A percentile compares a stretch with the other conserved stretches of the same genome.
These are phyloP conservation scores for Rhizopogon vinicolor DNA, from an alignment of 768 basidiomycete genomes.

Conservation along the genomic window DNA sequence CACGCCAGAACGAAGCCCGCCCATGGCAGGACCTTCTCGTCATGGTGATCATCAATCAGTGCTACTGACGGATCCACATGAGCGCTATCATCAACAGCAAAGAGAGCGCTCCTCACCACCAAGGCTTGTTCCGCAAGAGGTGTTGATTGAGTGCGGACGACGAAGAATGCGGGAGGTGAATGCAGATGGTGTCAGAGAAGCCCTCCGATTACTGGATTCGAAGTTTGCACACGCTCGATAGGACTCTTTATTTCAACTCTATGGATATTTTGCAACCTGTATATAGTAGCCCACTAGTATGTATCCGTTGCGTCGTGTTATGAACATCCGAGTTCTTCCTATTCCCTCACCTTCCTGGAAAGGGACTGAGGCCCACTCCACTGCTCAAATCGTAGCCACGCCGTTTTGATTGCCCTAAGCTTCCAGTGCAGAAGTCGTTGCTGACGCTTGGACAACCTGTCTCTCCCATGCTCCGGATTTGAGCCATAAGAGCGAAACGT, in stretches of 20 bases:
- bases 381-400: constrained; percentile 17
- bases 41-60: constrained; percentile 32
- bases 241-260: constrained; percentile 1
- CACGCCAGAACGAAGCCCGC: constrained; percentile 39
- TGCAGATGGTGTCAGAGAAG: constrained; percentile 69
- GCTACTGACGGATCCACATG: constrained; percentile 50
- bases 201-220: constrained; percentile 67
- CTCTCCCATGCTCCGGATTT: constrained; percentile 9
- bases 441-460: constrained; percentile 25
- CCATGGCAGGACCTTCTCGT: constrained; percentile 5
- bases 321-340: background rate
- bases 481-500: constrained; percentile 43
- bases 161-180: constrained; percentile 61
- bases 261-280: constrained; percentile 4
- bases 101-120: constrained; percentile 39
- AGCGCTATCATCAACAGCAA: constrained; percentile 45
- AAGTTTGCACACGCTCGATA: constrained; percentile 43
- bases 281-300: background rate
- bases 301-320: background rate
- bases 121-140: constrained; percentile 55
- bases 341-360: background rate
- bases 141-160: constrained; percentile 59
- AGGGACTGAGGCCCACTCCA: background rate
- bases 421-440: constrained; percentile 35
- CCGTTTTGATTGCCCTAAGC: constrained; percentile 25